A percentile compares a stretch with the other conserved stretches of the same genome.
These are phyloP conservation scores for Cladosporium sphaerospermum DNA, from an alignment of 2,329 filamentous ascomycete genomes.

Conservation along the genomic window DNA sequence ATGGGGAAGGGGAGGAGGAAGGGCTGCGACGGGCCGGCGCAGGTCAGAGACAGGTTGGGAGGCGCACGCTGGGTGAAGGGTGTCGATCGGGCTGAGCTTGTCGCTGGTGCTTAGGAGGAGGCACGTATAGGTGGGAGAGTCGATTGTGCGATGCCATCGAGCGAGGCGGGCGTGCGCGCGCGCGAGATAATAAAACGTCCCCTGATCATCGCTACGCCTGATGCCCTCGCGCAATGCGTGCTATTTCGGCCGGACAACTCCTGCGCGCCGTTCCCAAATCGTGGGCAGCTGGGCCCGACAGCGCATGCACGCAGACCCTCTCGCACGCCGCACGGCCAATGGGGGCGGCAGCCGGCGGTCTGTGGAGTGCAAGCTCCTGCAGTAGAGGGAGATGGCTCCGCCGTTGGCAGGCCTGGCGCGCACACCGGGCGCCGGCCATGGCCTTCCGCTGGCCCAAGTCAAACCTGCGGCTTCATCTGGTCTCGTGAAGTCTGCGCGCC, in stretches of 20 bases:
- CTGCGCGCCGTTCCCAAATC: neutral
- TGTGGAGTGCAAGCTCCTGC: constrained; percentile 2
- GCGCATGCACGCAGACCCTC: constrained; percentile 5
- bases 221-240: neutral
- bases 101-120: neutral
- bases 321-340: neutral
- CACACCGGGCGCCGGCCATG: neutral
- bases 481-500: constrained; percentile 6
- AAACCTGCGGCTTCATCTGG: constrained; percentile 8
- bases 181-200: neutral
- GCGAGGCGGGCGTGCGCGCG: neutral
- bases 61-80: neutral
- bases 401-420: neutral
- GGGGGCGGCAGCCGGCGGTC: neutral
- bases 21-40: constrained; percentile 7
- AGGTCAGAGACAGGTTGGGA: neutral
- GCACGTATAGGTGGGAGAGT: neutral
- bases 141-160: neutral
- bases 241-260: constrained; percentile 1
- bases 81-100: constrained; percentile 8
- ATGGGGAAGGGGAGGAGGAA: neutral
- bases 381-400: neutral
- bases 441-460: neutral
- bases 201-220: neutral
- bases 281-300: neutral